phyloP scores from a whole-genome alignment of 2,329 filamentous ascomycete genomes.

The Xylariaceae sp. region DNA sequence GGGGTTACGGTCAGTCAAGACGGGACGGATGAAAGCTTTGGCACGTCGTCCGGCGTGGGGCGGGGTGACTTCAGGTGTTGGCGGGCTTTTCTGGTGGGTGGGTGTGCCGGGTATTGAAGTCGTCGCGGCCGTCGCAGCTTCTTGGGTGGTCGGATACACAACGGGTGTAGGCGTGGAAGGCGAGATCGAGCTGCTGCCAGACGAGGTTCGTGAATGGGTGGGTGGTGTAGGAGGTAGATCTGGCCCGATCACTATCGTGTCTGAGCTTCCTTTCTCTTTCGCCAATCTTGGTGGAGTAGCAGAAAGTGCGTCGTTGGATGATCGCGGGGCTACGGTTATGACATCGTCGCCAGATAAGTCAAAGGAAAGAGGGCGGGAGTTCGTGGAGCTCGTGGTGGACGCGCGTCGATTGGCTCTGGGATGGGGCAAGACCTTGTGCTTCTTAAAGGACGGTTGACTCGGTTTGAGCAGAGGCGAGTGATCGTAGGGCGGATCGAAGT shows the following conservation, averaged over 20 bases:
- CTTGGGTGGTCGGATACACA: slow-evolving; percentile 36
- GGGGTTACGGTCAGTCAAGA: slow-evolving; percentile 45
- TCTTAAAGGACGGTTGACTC: slow-evolving; percentile 34
- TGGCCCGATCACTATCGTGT: slow-evolving; percentile 43
- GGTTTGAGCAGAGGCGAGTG: slow-evolving; percentile 24
- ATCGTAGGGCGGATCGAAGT: slow-evolving; percentile 30
- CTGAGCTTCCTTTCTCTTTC: slow-evolving; percentile 40
- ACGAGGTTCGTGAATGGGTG: slow-evolving; percentile 57
- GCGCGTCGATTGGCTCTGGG: slow-evolving; percentile 29
- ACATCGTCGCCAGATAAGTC: slow-evolving; percentile 31
- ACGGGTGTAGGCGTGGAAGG: slow-evolving; percentile 42
- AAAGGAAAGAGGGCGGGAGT: slow-evolving; percentile 21
- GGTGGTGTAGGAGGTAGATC: slow-evolving; percentile 63
- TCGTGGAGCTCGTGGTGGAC: slow-evolving; percentile 7
- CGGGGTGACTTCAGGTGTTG: slow-evolving; percentile 74
- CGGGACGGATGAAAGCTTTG: slow-evolving; percentile 43
- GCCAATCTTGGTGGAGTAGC: slow-evolving; percentile 37
- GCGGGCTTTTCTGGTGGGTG: slow-evolving; percentile 64
- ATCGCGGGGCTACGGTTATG: slow-evolving; percentile 21
- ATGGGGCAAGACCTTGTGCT: slow-evolving; percentile 39
- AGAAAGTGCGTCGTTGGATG: slow-evolving; percentile 27
- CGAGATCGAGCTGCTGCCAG: slow-evolving; percentile 45
- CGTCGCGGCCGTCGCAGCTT: slow-evolving; percentile 37
- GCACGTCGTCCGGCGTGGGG: slow-evolving; percentile 51
- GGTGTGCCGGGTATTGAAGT: slow-evolving; percentile 54